These are phyloP conservation scores for Pouteria campechiana DNA, from an alignment of 179 eudicot species.

Conservation along the genomic window DNA sequence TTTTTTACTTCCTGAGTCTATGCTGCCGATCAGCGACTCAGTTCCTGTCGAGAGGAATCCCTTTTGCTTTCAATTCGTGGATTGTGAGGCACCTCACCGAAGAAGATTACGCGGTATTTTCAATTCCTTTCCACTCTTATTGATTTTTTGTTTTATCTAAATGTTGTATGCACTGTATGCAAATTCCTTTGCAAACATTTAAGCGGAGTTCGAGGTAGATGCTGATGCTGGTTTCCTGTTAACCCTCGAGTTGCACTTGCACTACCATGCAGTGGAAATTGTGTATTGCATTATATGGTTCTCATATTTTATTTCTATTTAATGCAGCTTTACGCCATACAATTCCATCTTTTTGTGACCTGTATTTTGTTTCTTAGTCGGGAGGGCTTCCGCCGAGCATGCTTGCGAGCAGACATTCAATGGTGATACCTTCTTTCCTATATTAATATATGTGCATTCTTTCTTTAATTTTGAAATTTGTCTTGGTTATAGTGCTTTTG, in stretches of 20 bases:
- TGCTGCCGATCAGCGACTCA: conserved; percentile 58
- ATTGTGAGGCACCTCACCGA: conserved; percentile 81
- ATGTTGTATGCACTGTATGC: background rate
- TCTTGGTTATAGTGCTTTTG: background rate
- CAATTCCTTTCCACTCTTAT: background rate
- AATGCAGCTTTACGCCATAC: conserved; percentile 88
- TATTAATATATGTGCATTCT: conserved; percentile 2
- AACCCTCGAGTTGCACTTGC: no score
- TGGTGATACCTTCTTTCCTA: conserved; percentile 29
- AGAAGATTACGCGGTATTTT: conserved; percentile 72
- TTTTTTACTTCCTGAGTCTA: background rate
- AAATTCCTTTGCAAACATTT: no score
- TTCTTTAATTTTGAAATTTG: background rate
- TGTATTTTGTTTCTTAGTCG: conserved; percentile 90
- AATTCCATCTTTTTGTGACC: conserved; percentile 83
- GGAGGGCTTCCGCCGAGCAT: conserved; percentile 96
- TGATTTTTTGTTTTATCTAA: background rate
- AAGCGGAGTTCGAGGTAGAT: no score
- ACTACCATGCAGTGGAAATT: no score
- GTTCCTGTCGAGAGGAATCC: conserved; percentile 83
- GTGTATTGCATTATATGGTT: no score
- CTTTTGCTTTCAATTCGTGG: conserved; percentile 91
- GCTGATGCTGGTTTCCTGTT: no score
- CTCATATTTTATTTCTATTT: background rate
- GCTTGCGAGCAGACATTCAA: conserved; percentile 76